These are phyloP conservation scores for Lentinus polychrous DNA, from an alignment of 1,284 basidiomycete genomes.

Conservation along the genomic window DNA sequence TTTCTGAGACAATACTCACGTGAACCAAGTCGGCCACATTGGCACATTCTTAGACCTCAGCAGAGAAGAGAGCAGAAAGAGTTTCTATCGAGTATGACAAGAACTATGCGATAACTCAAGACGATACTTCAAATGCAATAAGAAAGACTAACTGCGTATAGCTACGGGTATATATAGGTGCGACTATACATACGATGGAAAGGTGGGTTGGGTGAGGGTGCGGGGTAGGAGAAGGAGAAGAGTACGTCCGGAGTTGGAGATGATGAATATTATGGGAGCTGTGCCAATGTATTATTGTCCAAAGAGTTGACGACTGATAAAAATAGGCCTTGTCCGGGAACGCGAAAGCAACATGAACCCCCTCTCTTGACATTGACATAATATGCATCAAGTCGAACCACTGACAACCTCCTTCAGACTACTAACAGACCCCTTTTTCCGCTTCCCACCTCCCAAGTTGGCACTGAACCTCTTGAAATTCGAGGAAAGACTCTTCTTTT, in stretches of 20 bases:
- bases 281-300: background rate
- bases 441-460: conserved; percentile 33
- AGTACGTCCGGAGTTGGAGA: background rate
- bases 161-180: conserved; percentile 14
- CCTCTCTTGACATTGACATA: too few species aligned
- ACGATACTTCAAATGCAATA: background rate
- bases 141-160: conserved; percentile 8
- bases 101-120: background rate
- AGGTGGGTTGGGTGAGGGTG: background rate
- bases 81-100: background rate
- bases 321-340: background rate
- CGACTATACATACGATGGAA: conserved; percentile 9
- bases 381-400: background rate
- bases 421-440: conserved; percentile 48
- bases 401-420: conserved; percentile 23
- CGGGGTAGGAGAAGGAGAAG: background rate
- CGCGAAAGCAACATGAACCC: background rate
- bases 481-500: conserved; percentile 45
- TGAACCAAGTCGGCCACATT: too few species aligned
- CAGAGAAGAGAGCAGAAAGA: background rate
- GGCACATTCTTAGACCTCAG: too few species aligned
- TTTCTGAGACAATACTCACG: too few species aligned
- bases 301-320: background rate
- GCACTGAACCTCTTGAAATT: conserved; percentile 47
- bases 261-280: background rate